These are phyloP conservation scores for Nyssa sinensis DNA, from an alignment of 148 eudicot genomes.

Conservation along the genomic window DNA sequence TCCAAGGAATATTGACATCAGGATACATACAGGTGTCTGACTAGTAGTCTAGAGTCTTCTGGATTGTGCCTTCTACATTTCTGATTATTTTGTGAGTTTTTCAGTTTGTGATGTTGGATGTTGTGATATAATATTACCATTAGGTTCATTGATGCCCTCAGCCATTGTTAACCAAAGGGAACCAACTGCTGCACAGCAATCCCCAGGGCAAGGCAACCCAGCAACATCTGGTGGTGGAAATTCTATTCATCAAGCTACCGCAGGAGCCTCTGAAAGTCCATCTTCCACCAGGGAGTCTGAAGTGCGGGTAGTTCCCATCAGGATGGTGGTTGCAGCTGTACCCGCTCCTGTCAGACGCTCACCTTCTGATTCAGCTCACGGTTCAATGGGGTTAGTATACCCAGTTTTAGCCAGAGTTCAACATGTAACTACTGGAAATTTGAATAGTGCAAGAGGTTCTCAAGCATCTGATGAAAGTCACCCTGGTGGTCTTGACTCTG, in stretches of 20 bases:
- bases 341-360: conserved; percentile 35
- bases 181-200: conserved; percentile 24
- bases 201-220: conserved; percentile 26
- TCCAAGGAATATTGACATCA: conserved; percentile 57
- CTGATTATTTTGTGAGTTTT: neutral
- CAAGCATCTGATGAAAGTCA: conserved; percentile 24
- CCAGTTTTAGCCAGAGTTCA: conserved; percentile 53
- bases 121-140: conserved; percentile 5
- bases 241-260: conserved; percentile 19
- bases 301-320: conserved; percentile 40
- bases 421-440: conserved; percentile 32
- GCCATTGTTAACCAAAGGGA: conserved; percentile 30
- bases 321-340: conserved; percentile 44
- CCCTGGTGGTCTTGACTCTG: conserved; percentile 16
- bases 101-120: neutral
- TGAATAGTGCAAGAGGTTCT: conserved; percentile 22
- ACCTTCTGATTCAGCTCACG: conserved; percentile 32
- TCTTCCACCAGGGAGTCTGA: conserved; percentile 31
- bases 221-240: conserved; percentile 28
- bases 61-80: neutral
- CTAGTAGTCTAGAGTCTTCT: neutral
- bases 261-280: conserved; percentile 16
- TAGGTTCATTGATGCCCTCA: conserved; percentile 33
- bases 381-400: conserved; percentile 38
- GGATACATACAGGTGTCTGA: conserved; percentile 46